Conservation (phyloP, 257 asterid species). For the Cruciata laevipes region DNA sequence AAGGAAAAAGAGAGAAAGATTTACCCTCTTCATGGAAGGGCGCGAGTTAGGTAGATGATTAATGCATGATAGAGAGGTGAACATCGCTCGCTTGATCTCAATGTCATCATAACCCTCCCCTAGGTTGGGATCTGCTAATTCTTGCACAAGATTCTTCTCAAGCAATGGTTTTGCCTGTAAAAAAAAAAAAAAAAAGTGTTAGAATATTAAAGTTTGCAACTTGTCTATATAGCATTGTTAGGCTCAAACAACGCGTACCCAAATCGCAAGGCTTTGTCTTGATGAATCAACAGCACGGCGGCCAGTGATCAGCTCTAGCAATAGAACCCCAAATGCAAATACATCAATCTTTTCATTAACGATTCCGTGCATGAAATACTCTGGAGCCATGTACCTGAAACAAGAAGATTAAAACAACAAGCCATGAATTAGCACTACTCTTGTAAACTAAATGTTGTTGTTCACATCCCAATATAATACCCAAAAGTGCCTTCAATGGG, state of each 20-base stretch:
- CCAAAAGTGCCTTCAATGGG: conserved; percentile 99
- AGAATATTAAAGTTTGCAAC: background rate
- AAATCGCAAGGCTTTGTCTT: conserved; percentile 83
- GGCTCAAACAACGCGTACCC: conserved; percentile 49
- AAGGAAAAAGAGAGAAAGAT: background rate
- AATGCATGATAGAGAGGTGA: conserved; percentile 69
- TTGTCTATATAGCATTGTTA: background rate
- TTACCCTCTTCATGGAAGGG: conserved; percentile 79
- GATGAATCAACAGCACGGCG: conserved; percentile 81
- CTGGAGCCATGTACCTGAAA: conserved; percentile 94
- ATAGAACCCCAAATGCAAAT: conserved; percentile 83
- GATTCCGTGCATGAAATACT: conserved; percentile 92
- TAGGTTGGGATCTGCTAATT: conserved; percentile 70
- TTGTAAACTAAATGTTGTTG: background rate
- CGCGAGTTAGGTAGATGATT: conserved; percentile 78
- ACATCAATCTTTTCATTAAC: conserved; percentile 90
- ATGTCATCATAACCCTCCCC: conserved; percentile 39
- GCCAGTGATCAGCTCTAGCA: conserved; percentile 89
- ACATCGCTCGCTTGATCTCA: conserved; percentile 75
- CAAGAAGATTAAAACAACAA: background rate
- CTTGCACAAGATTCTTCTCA: conserved; percentile 56
- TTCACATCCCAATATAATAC: conserved; percentile 25
- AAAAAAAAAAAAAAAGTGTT: background rate
- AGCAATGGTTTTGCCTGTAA: conserved; percentile 76
- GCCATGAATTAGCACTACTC: background rate